Conservation (phyloP, 768 basidiomycete genomes). For the Tricholoma sp. region DNA sequence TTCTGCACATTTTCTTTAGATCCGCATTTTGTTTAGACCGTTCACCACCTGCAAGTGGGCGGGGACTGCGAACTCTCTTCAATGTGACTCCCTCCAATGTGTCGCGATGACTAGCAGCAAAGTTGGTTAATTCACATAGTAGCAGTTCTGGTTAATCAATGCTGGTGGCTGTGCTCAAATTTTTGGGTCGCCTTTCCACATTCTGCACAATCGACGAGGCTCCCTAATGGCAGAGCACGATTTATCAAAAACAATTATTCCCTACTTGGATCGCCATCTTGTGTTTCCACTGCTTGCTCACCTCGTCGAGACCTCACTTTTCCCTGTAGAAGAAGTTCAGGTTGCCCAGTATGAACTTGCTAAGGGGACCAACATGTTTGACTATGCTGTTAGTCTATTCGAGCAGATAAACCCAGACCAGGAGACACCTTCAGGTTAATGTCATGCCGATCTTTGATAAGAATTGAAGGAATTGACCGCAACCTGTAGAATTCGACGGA, state of each 20-base stretch:
- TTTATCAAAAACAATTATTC: conserved; percentile 84
- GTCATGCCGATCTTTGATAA: background rate
- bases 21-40: too few species aligned
- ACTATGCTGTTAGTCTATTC: conserved; percentile 82
- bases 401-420: conserved; percentile 72
- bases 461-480: background rate
- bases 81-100: too few species aligned
- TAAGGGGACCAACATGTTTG: conserved; percentile 97
- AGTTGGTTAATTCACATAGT: too few species aligned
- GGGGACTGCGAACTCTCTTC: too few species aligned
- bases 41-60: too few species aligned
- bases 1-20: too few species aligned
- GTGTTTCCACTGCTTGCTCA: conserved; percentile 90
- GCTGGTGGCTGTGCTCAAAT: conserved; percentile 9
- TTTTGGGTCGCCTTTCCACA: background rate
- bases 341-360: conserved; percentile 96
- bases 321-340: conserved; percentile 74
- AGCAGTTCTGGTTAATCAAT: background rate
- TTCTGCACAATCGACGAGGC: background rate
- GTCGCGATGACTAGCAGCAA: too few species aligned
- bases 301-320: conserved; percentile 70
- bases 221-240: conserved; percentile 77
- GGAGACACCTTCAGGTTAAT: conserved; percentile 62
- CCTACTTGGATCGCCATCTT: conserved; percentile 92
- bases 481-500: conserved; percentile 66